phyloP scores from a whole-genome alignment of 2,329 filamentous ascomycete species.

The Hymenoscyphus linearis region DNA sequence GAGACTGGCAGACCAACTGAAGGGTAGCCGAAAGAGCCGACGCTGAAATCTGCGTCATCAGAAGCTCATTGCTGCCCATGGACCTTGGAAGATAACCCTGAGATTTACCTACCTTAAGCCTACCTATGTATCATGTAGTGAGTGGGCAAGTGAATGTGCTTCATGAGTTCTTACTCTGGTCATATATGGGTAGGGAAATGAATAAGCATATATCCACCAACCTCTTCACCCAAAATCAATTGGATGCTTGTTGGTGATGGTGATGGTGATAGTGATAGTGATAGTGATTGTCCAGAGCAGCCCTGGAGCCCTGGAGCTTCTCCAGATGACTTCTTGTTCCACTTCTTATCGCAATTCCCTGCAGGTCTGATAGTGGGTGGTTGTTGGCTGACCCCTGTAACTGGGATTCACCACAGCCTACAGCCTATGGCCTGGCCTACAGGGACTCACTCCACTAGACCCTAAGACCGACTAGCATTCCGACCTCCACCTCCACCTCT shows the following conservation, averaged over 20 bases:
- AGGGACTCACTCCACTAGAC: no score
- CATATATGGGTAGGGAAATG: not conserved
- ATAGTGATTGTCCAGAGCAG: not conserved
- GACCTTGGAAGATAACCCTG: not conserved
- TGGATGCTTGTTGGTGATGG: no score
- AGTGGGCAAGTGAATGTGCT: no score
- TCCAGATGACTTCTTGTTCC: constrained; percentile 14
- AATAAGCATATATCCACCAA: not conserved
- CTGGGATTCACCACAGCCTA: no score
- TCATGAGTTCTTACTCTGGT: no score
- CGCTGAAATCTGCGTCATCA: not conserved
- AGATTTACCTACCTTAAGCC: no score
- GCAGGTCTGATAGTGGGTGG: constrained; percentile 19
- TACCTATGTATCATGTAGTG: no score
- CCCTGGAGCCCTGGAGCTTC: no score
- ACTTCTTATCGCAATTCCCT: constrained; percentile 20
- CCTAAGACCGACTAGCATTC: not conserved
- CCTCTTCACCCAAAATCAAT: not conserved
- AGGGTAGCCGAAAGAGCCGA: not conserved
- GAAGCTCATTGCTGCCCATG: not conserved
- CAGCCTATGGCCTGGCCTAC: no score
- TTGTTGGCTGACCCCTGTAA: not conserved
- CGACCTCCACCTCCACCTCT: not conserved
- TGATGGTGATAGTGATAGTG: no score
- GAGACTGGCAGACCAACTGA: not conserved